phyloP scores from a whole-genome alignment of 768 basidiomycete species.

The Podaxis mareebaensis region DNA sequence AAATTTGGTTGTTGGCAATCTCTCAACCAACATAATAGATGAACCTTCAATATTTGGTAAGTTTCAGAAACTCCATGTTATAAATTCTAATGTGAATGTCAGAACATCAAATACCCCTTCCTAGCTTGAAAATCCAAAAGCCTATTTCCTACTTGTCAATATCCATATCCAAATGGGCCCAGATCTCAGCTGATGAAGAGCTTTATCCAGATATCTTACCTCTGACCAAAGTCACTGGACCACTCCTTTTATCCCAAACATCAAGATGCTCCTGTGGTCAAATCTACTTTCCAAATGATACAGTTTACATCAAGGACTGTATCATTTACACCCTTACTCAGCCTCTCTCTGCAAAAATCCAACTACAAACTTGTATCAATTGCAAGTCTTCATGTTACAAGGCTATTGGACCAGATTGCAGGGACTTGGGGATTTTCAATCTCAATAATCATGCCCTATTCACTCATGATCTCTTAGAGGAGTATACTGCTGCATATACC shows the following conservation, averaged over 20 bases:
- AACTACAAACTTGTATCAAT: slow-evolving; percentile 20
- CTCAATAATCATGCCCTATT: slow-evolving; percentile 31
- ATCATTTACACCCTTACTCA: slow-evolving; percentile 18
- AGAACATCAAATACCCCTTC: background rate
- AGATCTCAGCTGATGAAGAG: slow-evolving; percentile 15
- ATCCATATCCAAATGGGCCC: slow-evolving; percentile 9
- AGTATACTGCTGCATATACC: slow-evolving; percentile 32
- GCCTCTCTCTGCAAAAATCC: slow-evolving; percentile 4
- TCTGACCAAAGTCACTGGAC: too few relatives aligned
- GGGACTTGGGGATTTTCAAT: slow-evolving; percentile 32
- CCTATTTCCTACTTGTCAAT: slow-evolving; percentile 1
- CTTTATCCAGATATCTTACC: background rate
- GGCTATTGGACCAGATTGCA: slow-evolving; percentile 32
- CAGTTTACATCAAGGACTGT: slow-evolving; percentile 6
- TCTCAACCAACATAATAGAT: too few relatives aligned
- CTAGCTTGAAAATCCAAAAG: background rate
- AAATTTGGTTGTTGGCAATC: too few relatives aligned
- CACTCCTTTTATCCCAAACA: too few relatives aligned
- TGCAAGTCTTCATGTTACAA: slow-evolving; percentile 15
- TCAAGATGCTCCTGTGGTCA: background rate
- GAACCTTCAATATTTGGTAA: too few relatives aligned
- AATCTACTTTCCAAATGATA: background rate
- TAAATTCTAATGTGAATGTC: too few relatives aligned
- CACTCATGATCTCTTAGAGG: slow-evolving; percentile 34
- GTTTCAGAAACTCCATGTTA: too few relatives aligned